Evolutionary conservation across 805 yeast genomes (phyloP).

Genomic region (Metschnikowia peoriensis): DNA sequence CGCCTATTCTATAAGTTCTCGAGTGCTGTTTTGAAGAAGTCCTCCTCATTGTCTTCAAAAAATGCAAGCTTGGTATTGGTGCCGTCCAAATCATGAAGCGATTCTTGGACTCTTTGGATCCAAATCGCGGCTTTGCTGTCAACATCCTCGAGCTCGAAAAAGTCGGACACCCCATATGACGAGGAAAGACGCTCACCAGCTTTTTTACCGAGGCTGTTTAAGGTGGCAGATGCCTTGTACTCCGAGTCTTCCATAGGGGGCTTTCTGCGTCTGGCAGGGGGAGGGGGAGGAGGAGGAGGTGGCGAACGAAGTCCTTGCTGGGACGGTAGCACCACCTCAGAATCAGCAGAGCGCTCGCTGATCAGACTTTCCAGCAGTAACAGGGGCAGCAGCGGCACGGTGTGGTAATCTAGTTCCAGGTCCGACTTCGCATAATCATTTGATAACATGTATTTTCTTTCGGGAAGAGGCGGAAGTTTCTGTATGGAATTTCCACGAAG

Average conservation of each 20-base stretch:
- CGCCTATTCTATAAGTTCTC: slow-evolving; percentile 6
- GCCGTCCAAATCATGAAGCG: slow-evolving; percentile 28
- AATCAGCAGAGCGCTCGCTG: background rate
- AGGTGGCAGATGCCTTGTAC: background rate
- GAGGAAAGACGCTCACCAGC: slow-evolving; percentile 26
- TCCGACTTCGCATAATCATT: slow-evolving; percentile 4
- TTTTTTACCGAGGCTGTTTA: slow-evolving; percentile 4
- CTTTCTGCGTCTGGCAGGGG: slow-evolving; percentile 26
- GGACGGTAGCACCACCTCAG: slow-evolving; percentile 1
- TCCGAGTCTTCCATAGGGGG: slow-evolving; percentile 6
- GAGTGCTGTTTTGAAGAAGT: slow-evolving; percentile 27
- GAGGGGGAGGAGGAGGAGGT: slow-evolving; percentile 33
- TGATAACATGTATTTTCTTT: slow-evolving; percentile 14
- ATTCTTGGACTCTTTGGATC: slow-evolving; percentile 32
- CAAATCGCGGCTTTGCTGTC: slow-evolving; percentile 40
- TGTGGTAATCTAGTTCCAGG: background rate
- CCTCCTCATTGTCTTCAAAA: slow-evolving; percentile 36
- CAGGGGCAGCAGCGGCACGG: background rate
- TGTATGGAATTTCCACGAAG: slow-evolving; percentile 33
- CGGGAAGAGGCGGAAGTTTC: slow-evolving; percentile 36
- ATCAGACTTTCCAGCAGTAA: background rate
- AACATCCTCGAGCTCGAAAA: slow-evolving; percentile 32
- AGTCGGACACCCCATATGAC: slow-evolving; percentile 24
- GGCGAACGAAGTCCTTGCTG: background rate
- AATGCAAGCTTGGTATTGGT: slow-evolving; percentile 29